These are phyloP conservation scores for Metschnikowia corniflorae DNA, from an alignment of 805 yeast genomes.

Conservation along the genomic window DNA sequence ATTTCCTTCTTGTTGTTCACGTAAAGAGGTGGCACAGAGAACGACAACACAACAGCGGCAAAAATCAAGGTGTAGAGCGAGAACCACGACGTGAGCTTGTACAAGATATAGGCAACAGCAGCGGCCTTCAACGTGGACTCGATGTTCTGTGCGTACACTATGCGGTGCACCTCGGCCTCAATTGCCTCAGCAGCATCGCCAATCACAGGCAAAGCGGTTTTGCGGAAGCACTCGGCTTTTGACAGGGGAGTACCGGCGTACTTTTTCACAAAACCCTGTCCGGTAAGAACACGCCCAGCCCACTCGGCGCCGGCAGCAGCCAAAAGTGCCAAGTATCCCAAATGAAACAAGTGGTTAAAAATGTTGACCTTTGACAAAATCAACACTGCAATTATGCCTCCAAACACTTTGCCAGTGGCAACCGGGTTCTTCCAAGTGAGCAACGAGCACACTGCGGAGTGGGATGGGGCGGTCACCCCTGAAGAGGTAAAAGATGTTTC, in stretches of 20 bases:
- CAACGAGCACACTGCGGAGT: slow-evolving; percentile 28
- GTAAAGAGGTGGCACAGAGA: slow-evolving; percentile 76
- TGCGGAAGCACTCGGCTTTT: slow-evolving; percentile 34
- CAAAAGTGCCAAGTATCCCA: slow-evolving; percentile 55
- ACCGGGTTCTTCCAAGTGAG: slow-evolving; percentile 76
- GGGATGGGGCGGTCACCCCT: slow-evolving; percentile 2
- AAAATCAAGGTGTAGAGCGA: slow-evolving; percentile 67
- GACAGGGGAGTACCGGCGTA: slow-evolving; percentile 58
- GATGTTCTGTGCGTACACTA: slow-evolving; percentile 66
- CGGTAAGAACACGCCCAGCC: slow-evolving; percentile 66
- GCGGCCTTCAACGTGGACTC: slow-evolving; percentile 73
- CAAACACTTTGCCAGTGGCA: slow-evolving; percentile 74
- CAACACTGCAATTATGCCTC: slow-evolving; percentile 52
- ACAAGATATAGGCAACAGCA: slow-evolving; percentile 57
- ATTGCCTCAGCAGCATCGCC: slow-evolving; percentile 45
- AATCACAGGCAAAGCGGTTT: slow-evolving; percentile 39
- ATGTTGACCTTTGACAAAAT: slow-evolving; percentile 63
- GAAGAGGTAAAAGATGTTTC: slow-evolving; percentile 3
- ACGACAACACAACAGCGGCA: slow-evolving; percentile 54
- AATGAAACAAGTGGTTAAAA: slow-evolving; percentile 55
- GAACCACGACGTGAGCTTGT: slow-evolving; percentile 71
- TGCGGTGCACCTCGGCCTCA: slow-evolving; percentile 53
- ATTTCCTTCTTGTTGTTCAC: slow-evolving; percentile 72
- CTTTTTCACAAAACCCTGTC: slow-evolving; percentile 76
- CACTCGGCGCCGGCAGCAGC: slow-evolving; percentile 75